Evolutionary conservation across 2,329 filamentous ascomycete species (phyloP).

Genomic region (Didymella keratinophila): DNA sequence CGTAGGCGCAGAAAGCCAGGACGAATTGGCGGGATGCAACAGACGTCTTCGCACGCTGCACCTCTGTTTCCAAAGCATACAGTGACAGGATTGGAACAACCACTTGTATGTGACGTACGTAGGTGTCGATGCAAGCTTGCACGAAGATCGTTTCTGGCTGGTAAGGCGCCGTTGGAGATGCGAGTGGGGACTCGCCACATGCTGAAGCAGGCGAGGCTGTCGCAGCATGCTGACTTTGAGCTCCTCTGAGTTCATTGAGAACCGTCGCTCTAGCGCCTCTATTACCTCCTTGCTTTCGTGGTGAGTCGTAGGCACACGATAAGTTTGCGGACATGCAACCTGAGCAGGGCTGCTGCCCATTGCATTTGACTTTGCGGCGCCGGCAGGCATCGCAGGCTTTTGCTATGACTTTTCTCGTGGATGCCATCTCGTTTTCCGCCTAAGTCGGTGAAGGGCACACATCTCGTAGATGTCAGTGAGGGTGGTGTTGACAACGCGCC

Average conservation of each 20-base stretch:
- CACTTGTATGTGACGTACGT: slow-evolving; percentile 71
- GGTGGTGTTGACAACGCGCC: neutral
- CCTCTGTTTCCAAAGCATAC: slow-evolving; percentile 33
- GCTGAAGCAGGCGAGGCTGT: neutral
- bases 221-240: slow-evolving; percentile 53
- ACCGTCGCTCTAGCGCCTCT: slow-evolving; percentile 79
- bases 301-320: slow-evolving; percentile 76
- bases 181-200: slow-evolving; percentile 2
- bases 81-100: slow-evolving; percentile 51
- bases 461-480: neutral
- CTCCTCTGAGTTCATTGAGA: slow-evolving; percentile 75
- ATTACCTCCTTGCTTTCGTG: slow-evolving; percentile 78
- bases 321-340: slow-evolving; percentile 69
- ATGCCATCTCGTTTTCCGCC: neutral
- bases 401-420: slow-evolving; percentile 19
- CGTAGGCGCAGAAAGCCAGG: slow-evolving; percentile 50
- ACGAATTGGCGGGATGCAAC: slow-evolving; percentile 44
- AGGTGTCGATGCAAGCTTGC: slow-evolving; percentile 72
- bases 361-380: slow-evolving; percentile 77
- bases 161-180: neutral
- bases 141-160: slow-evolving; percentile 60
- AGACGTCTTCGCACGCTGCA: slow-evolving; percentile 27
- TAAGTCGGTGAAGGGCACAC: neutral
- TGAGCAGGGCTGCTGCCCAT: slow-evolving; percentile 73
- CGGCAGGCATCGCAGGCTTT: slow-evolving; percentile 77